Conservation (phyloP, 1,284 basidiomycete genomes). For the Cryptococcus maquisensis region DNA sequence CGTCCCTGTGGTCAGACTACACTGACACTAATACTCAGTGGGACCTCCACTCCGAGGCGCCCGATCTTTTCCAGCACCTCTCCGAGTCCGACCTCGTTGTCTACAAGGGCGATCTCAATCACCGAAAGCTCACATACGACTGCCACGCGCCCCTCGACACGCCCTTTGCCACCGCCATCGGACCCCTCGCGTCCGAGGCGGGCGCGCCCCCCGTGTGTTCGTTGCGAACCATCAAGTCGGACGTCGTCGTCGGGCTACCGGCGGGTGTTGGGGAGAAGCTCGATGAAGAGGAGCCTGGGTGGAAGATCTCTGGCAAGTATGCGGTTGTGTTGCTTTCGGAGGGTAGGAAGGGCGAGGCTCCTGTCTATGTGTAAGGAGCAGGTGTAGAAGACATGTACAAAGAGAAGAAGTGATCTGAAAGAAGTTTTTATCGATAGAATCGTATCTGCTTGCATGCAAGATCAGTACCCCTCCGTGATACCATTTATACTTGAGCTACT, state of each 20-base stretch:
- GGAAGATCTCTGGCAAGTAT: constrained; percentile 97
- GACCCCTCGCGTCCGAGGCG: constrained; percentile 81
- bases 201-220: constrained; percentile 85
- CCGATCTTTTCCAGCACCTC: constrained; percentile 90
- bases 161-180: constrained; percentile 87
- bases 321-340: constrained; percentile 80
- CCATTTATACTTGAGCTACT: too few relatives aligned
- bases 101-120: constrained; percentile 96
- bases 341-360: constrained; percentile 61
- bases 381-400: background rate
- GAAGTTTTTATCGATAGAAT: background rate
- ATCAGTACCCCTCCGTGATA: too few relatives aligned
- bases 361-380: constrained; percentile 9
- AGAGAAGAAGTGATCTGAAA: background rate
- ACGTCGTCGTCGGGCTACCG: constrained; percentile 65
- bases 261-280: constrained; percentile 67
- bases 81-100: constrained; percentile 85
- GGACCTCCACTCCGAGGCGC: constrained; percentile 83
- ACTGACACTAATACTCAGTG: constrained; percentile 52
- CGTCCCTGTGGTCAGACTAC: background rate
- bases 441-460: background rate
- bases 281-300: constrained; percentile 83
- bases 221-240: constrained; percentile 82
- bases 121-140: constrained; percentile 83
- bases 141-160: constrained; percentile 88